Evolutionary conservation across 495 filamentous ascomycete genomes (phyloP), one percentile per base, ranked within the genome.

Genomic region (Penicillium taxi): DNA sequence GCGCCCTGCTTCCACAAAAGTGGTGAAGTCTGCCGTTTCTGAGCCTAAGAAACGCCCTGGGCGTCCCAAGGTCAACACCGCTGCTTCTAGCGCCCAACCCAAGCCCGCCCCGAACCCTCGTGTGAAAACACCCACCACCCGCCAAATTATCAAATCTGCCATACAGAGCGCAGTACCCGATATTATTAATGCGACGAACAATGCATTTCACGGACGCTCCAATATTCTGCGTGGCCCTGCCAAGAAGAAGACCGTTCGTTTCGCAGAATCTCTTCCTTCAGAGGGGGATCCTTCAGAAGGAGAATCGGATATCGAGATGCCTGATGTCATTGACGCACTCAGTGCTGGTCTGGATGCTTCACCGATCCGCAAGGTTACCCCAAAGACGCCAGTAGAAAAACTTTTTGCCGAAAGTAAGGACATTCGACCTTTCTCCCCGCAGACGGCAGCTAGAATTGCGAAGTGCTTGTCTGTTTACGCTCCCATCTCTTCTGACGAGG

Each of bases 211-310:
- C 0, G 50, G 59, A 42, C 53, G 56, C 6, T 63, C 63, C 17
- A 66, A 64, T 35, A 29, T 65, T n/a, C 37, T 64, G 24, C 58
- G 55, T 9, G 63, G 61, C 3, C 59, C 61, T 9, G 65, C 64
- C 1, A 65, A 67, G 28, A 72, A 66, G 55, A 76, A 76, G 47
- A 73, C 55, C 14, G 73, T 77, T 19, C 74, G 69, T 4, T 77
- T 77, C 41, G 58, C 67, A 41, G 67, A 72, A 30, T 29, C 58
- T 5, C 43, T 52, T 3, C 61, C 56, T 5, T 60, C 58, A 2
- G 61, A 64, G 20, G 52, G 60, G n/a, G 42, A 52, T 3, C 61
- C 56, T 5, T 60, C 58, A 2, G 61, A 64, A 22, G 52, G 60
- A 13, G 72, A 67, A 7, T 63, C 67, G 7, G 47, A 63, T 1